These are phyloP conservation scores for Miscanthus sacchariflorus DNA, from an alignment of 202 grass and related monocot species.

Conservation along the genomic window DNA sequence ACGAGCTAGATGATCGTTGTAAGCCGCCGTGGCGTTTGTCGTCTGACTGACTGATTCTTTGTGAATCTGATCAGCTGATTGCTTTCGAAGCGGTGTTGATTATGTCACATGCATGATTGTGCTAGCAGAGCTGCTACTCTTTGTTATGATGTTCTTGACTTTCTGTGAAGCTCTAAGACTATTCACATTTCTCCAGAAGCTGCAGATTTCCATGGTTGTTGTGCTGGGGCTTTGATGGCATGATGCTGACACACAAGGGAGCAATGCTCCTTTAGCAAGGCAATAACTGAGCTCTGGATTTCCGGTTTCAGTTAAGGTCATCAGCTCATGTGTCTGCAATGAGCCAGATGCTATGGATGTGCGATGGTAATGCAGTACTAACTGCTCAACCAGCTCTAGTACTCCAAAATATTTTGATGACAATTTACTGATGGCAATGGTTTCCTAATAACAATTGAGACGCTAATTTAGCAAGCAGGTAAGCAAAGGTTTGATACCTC, in stretches of 20 bases:
- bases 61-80: neutral
- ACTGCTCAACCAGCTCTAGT: neutral
- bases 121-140: conserved; percentile 8
- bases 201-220: neutral
- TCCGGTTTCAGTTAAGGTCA: neutral
- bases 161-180: neutral
- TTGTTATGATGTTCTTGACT: neutral
- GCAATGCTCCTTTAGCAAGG: neutral
- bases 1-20: neutral
- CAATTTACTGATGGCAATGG: conserved; percentile 2
- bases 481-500: neutral
- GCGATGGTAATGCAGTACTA: neutral
- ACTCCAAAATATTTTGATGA: neutral
- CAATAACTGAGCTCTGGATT: neutral
- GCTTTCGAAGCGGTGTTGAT: conserved; percentile 4
- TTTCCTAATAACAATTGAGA: too few species aligned
- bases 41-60: neutral
- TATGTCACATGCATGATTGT: neutral
- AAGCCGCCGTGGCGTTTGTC: too few species aligned
- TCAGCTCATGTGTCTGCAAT: neutral
- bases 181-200: neutral
- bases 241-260: conserved; percentile 1
- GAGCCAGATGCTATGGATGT: neutral
- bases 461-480: too few species aligned
- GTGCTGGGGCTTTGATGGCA: too few species aligned